Evolutionary conservation across 352 stramenopile species (phyloP), one percentile per base, ranked within the genome.

Genomic region (Globisporangium spinosum): DNA sequence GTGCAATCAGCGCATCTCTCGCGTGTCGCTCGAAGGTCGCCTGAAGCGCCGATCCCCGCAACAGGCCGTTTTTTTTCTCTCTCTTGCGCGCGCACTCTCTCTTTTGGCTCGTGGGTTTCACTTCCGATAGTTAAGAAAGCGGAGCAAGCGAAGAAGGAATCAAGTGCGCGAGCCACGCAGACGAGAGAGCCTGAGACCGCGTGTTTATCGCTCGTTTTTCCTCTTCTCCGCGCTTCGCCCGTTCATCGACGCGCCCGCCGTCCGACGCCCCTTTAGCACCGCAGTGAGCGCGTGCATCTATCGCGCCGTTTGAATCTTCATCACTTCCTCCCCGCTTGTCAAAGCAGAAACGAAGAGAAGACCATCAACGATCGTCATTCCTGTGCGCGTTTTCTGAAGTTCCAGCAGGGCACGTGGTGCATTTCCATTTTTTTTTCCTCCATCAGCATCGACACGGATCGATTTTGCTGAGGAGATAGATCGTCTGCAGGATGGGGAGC

Each of bases 401-500:
- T 62, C 29, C 56, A 47, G 55, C 4, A 32, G 29, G 29, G 29
- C 29, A 47, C 55, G 29, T n/a, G 29, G 34, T 34, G 29, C 32
- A 45, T 35, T 22, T 22, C 17, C 32, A 29, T 32, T 32, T 15
- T 62, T 43, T 62, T 7, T 29, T 27, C 56, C 29, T 29, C 32
- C 53, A 58, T 25, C 47, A 23, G 20, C 51, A 29, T 32, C 29
- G 4, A 59, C 12, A 22, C 51, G 51, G 12, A 59, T 32, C 54
- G 29, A 9, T 27, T 25, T 20, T 23, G 15, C 27, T 40, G 54
- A 59, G 54, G 6, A 22, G 17, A 27, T 32, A 27, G 34, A 25
- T 6, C 8, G 25, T 40, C 22, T 27, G n/a, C 3, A 35, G 22
- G 2, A 95, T 95, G 87, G 87, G 87, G 59, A 95, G 87, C 80